phyloP scores from a whole-genome alignment of 306 rosid species.

The Medicago ruthenica region DNA sequence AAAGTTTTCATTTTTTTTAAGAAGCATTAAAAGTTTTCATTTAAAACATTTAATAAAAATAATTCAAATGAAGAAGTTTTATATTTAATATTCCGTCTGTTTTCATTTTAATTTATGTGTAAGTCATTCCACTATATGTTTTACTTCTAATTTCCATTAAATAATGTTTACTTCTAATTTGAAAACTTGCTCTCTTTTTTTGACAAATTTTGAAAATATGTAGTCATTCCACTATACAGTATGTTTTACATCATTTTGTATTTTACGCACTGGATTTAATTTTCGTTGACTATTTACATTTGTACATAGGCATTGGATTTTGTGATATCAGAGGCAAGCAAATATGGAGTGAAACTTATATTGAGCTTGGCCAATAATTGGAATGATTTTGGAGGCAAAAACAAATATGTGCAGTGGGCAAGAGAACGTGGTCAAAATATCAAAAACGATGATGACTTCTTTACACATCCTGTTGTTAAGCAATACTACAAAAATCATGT shows the following conservation, averaged over 20 bases:
- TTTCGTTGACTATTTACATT: not conserved
- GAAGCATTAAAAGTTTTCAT: no score
- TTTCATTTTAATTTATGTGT: no score
- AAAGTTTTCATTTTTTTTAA: no score
- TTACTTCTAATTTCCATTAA: no score
- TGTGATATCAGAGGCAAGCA: slow-evolving; percentile 42
- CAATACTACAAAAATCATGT: slow-evolving; percentile 43
- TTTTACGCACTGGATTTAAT: not conserved
- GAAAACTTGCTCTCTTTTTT: no score
- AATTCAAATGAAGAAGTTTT: no score
- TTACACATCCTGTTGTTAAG: slow-evolving; percentile 15
- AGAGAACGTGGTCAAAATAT: not conserved
- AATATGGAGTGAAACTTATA: slow-evolving; percentile 24
- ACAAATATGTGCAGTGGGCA: slow-evolving; percentile 31
- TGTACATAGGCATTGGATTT: slow-evolving; percentile 35
- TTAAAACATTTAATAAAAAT: no score
- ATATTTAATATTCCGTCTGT: no score
- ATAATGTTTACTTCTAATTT: no score
- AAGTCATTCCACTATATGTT: no score
- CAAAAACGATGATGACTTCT: slow-evolving; percentile 35
- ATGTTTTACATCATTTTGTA: not conserved
- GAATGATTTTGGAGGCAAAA: slow-evolving; percentile 27
- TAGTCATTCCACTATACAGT: no score
- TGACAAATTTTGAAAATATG: no score
- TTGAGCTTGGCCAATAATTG: slow-evolving; percentile 35